phyloP scores from a whole-genome alignment of 768 basidiomycete species.

The Hebeloma cylindrosporum region DNA sequence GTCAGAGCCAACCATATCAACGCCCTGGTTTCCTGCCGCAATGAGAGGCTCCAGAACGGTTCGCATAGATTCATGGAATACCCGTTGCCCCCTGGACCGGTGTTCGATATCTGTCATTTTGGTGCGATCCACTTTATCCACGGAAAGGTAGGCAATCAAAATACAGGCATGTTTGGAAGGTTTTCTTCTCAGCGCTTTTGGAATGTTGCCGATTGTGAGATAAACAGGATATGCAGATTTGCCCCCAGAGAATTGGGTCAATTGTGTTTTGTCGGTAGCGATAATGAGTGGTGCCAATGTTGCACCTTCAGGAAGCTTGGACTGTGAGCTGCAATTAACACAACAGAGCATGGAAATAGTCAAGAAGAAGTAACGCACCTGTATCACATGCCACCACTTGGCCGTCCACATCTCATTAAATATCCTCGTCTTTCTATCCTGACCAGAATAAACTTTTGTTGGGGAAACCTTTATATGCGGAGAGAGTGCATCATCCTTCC shows the following conservation, averaged over 20 bases:
- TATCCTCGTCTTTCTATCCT: constrained; percentile 13
- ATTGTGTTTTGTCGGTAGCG: constrained; percentile 33
- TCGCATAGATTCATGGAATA: constrained; percentile 39
- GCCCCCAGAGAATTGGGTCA: constrained; percentile 35
- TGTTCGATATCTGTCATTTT: constrained; percentile 1
- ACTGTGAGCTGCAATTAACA: background rate
- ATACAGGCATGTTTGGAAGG: constrained; percentile 32
- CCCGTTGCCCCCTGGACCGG: constrained; percentile 17
- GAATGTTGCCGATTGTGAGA: constrained; percentile 41
- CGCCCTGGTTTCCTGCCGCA: constrained; percentile 26
- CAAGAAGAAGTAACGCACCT: constrained; percentile 28
- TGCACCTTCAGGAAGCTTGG: constrained; percentile 19
- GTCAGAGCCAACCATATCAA: constrained; percentile 33
- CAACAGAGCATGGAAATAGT: background rate
- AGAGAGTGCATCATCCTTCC: constrained; percentile 27
- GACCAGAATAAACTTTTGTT: constrained; percentile 21
- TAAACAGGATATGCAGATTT: constrained; percentile 47
- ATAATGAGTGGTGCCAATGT: constrained; percentile 39
- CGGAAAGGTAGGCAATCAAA: constrained; percentile 40
- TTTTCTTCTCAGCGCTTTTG: constrained; percentile 31
- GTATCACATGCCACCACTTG: constrained; percentile 35
- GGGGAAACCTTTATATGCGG: constrained; percentile 33
- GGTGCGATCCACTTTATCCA: constrained; percentile 25
- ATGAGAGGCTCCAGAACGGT: constrained; percentile 29
- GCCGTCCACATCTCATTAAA: constrained; percentile 37